These are phyloP conservation scores for Candida insectalens DNA, from an alignment of 805 yeast genomes.

Conservation along the genomic window DNA sequence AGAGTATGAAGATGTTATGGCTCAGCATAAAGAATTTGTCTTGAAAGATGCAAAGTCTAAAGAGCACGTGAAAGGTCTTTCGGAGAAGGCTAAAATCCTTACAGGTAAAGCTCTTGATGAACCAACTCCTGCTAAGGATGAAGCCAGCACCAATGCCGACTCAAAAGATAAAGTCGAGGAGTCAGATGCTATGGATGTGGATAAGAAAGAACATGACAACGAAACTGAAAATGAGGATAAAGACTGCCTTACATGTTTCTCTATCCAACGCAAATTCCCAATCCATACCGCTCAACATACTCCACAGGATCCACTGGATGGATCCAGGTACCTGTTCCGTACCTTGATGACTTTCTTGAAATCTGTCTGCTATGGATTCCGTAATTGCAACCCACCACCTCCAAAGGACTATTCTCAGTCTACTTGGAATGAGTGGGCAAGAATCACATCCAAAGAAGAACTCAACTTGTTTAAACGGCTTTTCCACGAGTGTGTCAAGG, in stretches of 20 bases:
- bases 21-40: slow-evolving; percentile 47
- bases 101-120: slow-evolving; percentile 18
- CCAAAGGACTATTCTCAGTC: slow-evolving; percentile 40
- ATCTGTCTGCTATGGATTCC: slow-evolving; percentile 81
- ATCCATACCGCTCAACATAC: slow-evolving; percentile 45
- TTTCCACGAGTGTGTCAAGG: slow-evolving; percentile 76
- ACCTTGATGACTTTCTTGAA: slow-evolving; percentile 85
- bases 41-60: slow-evolving; percentile 32
- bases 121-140: neutral
- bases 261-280: slow-evolving; percentile 33
- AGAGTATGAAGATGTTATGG: slow-evolving; percentile 56
- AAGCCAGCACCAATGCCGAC: neutral
- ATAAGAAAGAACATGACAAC: neutral
- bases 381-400: slow-evolving; percentile 83
- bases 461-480: slow-evolving; percentile 64
- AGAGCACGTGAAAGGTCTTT: slow-evolving; percentile 28
- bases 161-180: neutral
- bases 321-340: slow-evolving; percentile 79
- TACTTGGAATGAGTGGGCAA: slow-evolving; percentile 79
- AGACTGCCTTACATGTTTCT: neutral
- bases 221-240: neutral
- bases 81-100: slow-evolving; percentile 28
- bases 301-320: slow-evolving; percentile 65
- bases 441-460: slow-evolving; percentile 78
- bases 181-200: neutral